phyloP scores from a whole-genome alignment of 1,139 yeast species.

The Debaryomyces psychrophilus region DNA sequence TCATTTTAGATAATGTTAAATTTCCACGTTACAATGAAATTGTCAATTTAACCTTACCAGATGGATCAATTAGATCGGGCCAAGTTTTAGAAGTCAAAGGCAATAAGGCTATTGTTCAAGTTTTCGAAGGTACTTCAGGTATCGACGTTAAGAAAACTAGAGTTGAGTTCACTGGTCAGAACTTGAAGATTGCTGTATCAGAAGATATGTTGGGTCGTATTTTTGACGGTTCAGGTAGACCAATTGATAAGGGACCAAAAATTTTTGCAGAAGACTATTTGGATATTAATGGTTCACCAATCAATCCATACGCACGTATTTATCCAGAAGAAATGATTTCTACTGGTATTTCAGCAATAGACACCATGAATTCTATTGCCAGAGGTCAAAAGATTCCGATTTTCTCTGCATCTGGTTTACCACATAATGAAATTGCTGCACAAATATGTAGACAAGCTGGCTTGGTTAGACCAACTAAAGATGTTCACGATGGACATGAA shows the following conservation, averaged over 20 bases:
- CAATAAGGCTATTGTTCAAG: slow-evolving; percentile 96
- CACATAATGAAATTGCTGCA: slow-evolving; percentile 99
- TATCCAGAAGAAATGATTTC: slow-evolving; percentile 99
- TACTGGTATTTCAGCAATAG: slow-evolving; percentile 97
- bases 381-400: slow-evolving; percentile 99
- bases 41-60: slow-evolving; percentile 94
- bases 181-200: slow-evolving; percentile 88
- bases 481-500: slow-evolving; percentile 99
- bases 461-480: slow-evolving; percentile 97
- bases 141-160: slow-evolving; percentile 96
- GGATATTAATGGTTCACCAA: slow-evolving; percentile 98
- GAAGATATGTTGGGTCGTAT: slow-evolving; percentile 98
- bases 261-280: slow-evolving; percentile 97
- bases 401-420: slow-evolving; percentile 98
- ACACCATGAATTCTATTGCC: slow-evolving; percentile 99
- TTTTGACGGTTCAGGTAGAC: slow-evolving; percentile 98
- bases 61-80: slow-evolving; percentile 92
- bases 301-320: slow-evolving; percentile 96
- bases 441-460: slow-evolving; percentile 99
- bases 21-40: slow-evolving; percentile 96
- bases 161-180: slow-evolving; percentile 96
- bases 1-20: slow-evolving; percentile 92
- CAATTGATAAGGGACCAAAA: slow-evolving; percentile 97
- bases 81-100: slow-evolving; percentile 98
- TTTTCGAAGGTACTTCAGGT: slow-evolving; percentile 97